Evolutionary conservation across 164 flowering plant genomes (phyloP).

Genomic region (Santalum album): DNA sequence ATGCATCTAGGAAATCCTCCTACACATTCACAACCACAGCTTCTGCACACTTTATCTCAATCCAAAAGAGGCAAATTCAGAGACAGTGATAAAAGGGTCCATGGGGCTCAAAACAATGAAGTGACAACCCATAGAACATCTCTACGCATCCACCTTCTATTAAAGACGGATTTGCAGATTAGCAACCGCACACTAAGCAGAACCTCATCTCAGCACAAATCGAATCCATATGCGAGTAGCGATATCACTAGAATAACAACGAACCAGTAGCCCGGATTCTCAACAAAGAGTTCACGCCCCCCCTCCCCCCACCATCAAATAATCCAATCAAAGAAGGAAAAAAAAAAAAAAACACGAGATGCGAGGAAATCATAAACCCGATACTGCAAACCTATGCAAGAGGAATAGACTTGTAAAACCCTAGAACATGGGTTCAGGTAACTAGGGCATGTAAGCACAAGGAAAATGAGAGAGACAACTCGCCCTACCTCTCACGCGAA

Average conservation of each 20-base stretch:
- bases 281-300: slow-evolving; percentile 7
- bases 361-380: neutral
- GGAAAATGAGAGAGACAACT: neutral
- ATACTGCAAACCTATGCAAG: neutral
- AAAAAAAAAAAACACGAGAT: too few relatives aligned
- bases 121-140: neutral
- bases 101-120: neutral
- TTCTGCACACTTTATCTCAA: too few relatives aligned
- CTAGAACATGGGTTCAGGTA: slow-evolving; percentile 9
- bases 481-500: neutral
- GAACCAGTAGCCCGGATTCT: slow-evolving; percentile 7
- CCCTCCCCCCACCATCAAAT: too few relatives aligned
- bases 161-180: slow-evolving; percentile 25
- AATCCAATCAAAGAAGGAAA: slow-evolving; percentile 14
- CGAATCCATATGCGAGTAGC: neutral
- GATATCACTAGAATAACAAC: neutral
- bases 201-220: slow-evolving; percentile 28
- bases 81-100: neutral
- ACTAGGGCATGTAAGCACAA: slow-evolving; percentile 22
- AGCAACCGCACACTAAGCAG: slow-evolving; percentile 19
- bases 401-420: slow-evolving; percentile 7
- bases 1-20: neutral
- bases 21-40: neutral
- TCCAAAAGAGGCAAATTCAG: too few relatives aligned
- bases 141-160: slow-evolving; percentile 31